Conservation (phyloP, 495 filamentous ascomycete species). For the Penicillium psychrofluorescens region DNA sequence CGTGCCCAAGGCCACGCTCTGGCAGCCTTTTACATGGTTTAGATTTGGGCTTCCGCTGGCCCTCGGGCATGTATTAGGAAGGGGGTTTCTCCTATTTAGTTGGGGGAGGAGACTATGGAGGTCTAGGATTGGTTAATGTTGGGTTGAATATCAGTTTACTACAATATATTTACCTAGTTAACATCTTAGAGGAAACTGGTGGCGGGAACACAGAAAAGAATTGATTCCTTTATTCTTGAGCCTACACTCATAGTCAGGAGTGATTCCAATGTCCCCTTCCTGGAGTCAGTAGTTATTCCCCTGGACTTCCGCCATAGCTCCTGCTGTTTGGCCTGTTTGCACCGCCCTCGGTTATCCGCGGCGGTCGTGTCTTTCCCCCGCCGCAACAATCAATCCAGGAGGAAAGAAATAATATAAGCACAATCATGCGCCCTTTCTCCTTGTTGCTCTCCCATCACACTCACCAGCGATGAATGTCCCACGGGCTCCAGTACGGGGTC, state of each 20-base stretch:
- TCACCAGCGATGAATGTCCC: constrained; percentile 7
- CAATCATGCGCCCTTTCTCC: neutral
- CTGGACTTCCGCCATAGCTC: constrained; percentile 2
- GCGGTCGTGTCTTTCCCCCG: constrained; percentile 9
- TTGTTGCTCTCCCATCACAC: neutral
- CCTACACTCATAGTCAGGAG: too few species aligned
- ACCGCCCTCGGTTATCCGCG: constrained; percentile 15
- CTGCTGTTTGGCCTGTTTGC: constrained; percentile 11
- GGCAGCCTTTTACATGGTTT: constrained; percentile 12
- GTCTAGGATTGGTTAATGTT: neutral
- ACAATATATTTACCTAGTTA: too few species aligned
- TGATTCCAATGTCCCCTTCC: too few species aligned
- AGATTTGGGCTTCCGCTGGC: constrained; percentile 16
- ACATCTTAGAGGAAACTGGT: too few species aligned
- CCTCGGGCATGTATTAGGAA: constrained; percentile 11
- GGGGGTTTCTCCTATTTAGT: constrained; percentile 4
- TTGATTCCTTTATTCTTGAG: too few species aligned
- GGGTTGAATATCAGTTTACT: too few species aligned
- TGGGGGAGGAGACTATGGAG: constrained; percentile 11
- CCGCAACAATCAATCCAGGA: neutral
- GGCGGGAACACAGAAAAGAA: too few species aligned
- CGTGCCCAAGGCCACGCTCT: constrained; percentile 2
- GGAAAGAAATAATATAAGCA: neutral
- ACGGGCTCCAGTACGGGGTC: constrained; percentile 7
- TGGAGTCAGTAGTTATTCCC: too few species aligned